Base-by-base conservation (phyloP, 23 red algal species). In the Agarophyton chilense region DNA sequence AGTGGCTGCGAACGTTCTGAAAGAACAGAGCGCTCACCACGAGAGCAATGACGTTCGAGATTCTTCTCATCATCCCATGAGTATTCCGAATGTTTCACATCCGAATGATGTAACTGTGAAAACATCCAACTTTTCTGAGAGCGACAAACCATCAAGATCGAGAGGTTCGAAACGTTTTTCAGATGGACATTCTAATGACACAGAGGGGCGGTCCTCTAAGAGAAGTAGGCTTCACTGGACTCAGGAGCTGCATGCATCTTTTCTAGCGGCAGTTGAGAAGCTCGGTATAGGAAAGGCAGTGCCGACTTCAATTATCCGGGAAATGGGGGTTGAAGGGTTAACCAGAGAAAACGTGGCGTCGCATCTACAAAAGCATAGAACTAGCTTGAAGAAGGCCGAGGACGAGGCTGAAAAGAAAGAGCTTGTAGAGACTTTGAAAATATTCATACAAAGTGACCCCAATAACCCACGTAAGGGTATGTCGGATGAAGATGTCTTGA, bases 321-420 rank as follows among this genome's bases (percentile, higher is more conserved):
- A 74, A 39, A 74, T 74, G 68, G 43, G 43, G 10, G 68, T 49
- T 49, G 68, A 49, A 74, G 68, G 68, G 14, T 74, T 74, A 16
- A 46, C 68, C 0, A 45, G 68, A 26, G 68, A 74, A 18, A 74
- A 74, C 17, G 68, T 74, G 40, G 68, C 38, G 18, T 74, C 68
- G 9, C 38, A 74, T 74, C 43, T 74, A 29, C 68, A 74, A 18
- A 74, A 49, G 25, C 43, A 74, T 74, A 49, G 68, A 29, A 49
- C 22, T 49, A 24, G 43, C 47, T 74, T 74, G 29, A 74, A 74
- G 41, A 49, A 43, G 68, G 40, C 32, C 4, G 47, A 74, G 41
- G 68, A 74, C 22, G 43, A 43, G 1, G 68, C 68, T 74, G 43
- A 43, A 46, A 49, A 74, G 21, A 46, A 43, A 33, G 38, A 74